These are phyloP conservation scores for Orychophragmus violaceus DNA, from an alignment of 345 rosid genomes.

Conservation along the genomic window DNA sequence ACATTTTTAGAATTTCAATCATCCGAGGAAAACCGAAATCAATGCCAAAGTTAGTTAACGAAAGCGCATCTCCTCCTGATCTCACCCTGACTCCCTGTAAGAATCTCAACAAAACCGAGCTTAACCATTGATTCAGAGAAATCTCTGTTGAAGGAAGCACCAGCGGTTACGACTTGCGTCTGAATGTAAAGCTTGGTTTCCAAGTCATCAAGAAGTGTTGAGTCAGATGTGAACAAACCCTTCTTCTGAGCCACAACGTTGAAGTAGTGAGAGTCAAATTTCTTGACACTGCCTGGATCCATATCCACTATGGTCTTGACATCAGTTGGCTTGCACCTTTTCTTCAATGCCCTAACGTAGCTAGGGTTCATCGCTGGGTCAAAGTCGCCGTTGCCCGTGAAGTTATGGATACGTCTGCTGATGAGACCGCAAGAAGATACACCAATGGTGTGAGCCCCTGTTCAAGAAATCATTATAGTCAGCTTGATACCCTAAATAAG, in stretches of 20 bases:
- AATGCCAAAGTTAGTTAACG: not conserved
- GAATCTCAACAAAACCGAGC: not conserved
- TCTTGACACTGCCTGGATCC: not conserved
- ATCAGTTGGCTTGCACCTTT: not conserved
- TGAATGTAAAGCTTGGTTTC: not conserved
- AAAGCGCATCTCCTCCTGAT: not conserved
- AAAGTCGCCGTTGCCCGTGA: not conserved
- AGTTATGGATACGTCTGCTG: not conserved
- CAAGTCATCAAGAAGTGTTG: not conserved
- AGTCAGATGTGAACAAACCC: not conserved
- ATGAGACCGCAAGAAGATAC: not conserved
- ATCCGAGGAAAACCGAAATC: not conserved
- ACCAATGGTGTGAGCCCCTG: conserved; percentile 4
- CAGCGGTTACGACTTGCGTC: not conserved
- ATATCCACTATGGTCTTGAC: not conserved
- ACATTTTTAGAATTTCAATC: not conserved
- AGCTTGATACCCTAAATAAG: not conserved
- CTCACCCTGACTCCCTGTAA: not conserved
- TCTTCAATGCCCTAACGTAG: not conserved
- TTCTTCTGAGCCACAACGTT: not conserved
- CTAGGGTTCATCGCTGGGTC: not conserved
- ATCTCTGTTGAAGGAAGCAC: not conserved
- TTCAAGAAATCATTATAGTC: not conserved
- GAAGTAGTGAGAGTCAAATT: not conserved
- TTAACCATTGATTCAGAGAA: not conserved